These are phyloP conservation scores for Beta vulgaris DNA, from an alignment of 148 eudicot genomes.

Conservation along the genomic window DNA sequence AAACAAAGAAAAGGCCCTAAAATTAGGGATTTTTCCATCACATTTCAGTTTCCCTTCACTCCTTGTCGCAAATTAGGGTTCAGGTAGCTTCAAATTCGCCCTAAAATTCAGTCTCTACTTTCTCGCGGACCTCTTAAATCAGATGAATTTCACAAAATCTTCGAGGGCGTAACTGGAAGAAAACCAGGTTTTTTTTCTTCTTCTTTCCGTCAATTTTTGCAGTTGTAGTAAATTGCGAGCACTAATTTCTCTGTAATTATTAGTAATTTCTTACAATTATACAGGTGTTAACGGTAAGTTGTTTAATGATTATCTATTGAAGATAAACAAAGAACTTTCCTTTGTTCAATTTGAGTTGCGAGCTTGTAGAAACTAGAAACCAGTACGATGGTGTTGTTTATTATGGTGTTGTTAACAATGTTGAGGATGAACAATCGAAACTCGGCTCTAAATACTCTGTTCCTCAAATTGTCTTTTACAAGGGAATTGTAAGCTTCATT, in stretches of 20 bases:
- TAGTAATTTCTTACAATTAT: neutral
- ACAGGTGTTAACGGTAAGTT: slow-evolving; percentile 43
- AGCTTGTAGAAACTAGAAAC: slow-evolving; percentile 75
- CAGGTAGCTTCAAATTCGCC: neutral
- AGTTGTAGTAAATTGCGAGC: neutral
- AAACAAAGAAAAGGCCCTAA: slow-evolving; percentile 6
- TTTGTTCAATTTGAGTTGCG: slow-evolving; percentile 85
- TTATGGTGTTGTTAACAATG: slow-evolving; percentile 82
- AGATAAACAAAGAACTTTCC: slow-evolving; percentile 69
- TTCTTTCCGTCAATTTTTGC: neutral
- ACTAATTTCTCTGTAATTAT: neutral
- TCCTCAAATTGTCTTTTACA: slow-evolving; percentile 87
- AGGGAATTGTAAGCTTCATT: slow-evolving; percentile 66
- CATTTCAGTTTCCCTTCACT: slow-evolving; percentile 5
- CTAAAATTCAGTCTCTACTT: slow-evolving; percentile 78
- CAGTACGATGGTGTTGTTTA: slow-evolving; percentile 79
- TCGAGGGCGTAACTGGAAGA: slow-evolving; percentile 64
- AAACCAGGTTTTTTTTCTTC: slow-evolving; percentile 35
- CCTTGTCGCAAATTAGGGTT: slow-evolving; percentile 26
- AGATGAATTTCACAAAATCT: slow-evolving; percentile 59
- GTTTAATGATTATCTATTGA: slow-evolving; percentile 65
- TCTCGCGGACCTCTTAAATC: slow-evolving; percentile 76
- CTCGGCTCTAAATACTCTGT: slow-evolving; percentile 76
- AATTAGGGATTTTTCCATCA: slow-evolving; percentile 17
- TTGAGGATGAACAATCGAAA: slow-evolving; percentile 85